Percentiles rank a stretch among this genome's conserved stretches.
Evolutionary conservation across 169 alveolate genomes (phyloP).

Genomic region (Plasmodium coatneyi): DNA sequence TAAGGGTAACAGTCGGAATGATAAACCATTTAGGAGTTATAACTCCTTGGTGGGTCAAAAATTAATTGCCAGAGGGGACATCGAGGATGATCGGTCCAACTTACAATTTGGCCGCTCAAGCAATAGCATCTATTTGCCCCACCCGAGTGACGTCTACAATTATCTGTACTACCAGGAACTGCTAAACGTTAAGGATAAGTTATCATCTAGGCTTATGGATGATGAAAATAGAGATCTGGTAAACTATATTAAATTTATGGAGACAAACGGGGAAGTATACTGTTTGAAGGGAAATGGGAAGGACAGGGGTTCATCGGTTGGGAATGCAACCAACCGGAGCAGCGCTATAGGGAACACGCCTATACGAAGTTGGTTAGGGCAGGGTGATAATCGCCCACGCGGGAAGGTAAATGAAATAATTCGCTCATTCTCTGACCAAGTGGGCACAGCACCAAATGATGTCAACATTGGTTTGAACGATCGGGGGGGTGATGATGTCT

Average conservation of each 20-base stretch:
- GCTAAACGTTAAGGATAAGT: not conserved
- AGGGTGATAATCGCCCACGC: not conserved
- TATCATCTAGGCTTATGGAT: not conserved
- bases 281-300: not conserved
- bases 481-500: not conserved
- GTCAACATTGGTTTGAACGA: not conserved
- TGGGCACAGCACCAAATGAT: not conserved
- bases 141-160: constrained; percentile 55
- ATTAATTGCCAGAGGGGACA: not conserved
- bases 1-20: not conserved
- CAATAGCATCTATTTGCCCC: constrained; percentile 27
- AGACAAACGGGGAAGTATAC: not conserved
- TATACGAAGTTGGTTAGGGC: not conserved
- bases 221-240: not conserved
- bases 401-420: not conserved
- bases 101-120: not conserved
- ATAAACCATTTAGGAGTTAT: not conserved
- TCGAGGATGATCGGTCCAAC: not conserved
- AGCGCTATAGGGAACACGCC: not conserved
- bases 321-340: not conserved
- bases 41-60: not conserved
- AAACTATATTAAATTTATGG: not conserved
- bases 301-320: not conserved
- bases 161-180: constrained; percentile 57
- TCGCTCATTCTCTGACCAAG: not conserved